These are phyloP conservation scores for Wickerhamiella alocasiicola DNA, from an alignment of 805 yeast genomes.

Conservation along the genomic window DNA sequence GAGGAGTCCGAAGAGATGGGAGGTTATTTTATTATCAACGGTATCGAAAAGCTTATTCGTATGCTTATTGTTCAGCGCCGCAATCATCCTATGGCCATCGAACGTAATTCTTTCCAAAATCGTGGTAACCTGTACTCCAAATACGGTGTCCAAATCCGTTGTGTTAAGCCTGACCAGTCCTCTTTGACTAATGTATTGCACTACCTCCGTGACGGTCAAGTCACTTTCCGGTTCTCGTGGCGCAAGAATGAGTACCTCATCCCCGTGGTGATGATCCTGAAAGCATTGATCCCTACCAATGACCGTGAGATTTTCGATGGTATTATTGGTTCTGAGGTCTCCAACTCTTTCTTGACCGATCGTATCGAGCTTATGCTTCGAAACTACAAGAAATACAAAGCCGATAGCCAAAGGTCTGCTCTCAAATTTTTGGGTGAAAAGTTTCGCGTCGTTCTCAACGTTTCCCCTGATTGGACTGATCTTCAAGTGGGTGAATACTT, in stretches of 20 bases:
- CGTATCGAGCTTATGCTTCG: slow-evolving; percentile 89
- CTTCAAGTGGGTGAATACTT: slow-evolving; percentile 84
- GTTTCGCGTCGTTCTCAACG: slow-evolving; percentile 85
- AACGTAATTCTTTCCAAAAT: slow-evolving; percentile 86
- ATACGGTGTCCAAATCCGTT: slow-evolving; percentile 87
- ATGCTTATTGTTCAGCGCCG: slow-evolving; percentile 97
- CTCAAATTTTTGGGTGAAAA: slow-evolving; percentile 90
- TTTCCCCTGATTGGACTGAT: slow-evolving; percentile 78
- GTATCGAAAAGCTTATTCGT: slow-evolving; percentile 91
- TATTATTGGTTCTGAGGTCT: slow-evolving; percentile 75
- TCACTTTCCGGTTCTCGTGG: slow-evolving; percentile 95
- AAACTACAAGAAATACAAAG: slow-evolving; percentile 68
- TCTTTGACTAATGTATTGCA: slow-evolving; percentile 97
- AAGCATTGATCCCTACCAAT: slow-evolving; percentile 79
- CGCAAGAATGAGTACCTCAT: slow-evolving; percentile 88
- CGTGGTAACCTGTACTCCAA: slow-evolving; percentile 85
- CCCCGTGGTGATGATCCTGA: slow-evolving; percentile 84
- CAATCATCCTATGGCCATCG: slow-evolving; percentile 95
- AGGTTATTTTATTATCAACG: slow-evolving; percentile 91
- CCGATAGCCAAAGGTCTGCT: slow-evolving; percentile 76
- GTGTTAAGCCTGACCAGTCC: slow-evolving; percentile 92
- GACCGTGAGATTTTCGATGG: slow-evolving; percentile 96
- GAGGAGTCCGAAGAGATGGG: slow-evolving; percentile 96
- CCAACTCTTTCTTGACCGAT: slow-evolving; percentile 90
- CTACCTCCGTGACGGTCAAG: slow-evolving; percentile 89